phyloP scores from a whole-genome alignment of 345 rosid species.

The Pistacia atlantica region DNA sequence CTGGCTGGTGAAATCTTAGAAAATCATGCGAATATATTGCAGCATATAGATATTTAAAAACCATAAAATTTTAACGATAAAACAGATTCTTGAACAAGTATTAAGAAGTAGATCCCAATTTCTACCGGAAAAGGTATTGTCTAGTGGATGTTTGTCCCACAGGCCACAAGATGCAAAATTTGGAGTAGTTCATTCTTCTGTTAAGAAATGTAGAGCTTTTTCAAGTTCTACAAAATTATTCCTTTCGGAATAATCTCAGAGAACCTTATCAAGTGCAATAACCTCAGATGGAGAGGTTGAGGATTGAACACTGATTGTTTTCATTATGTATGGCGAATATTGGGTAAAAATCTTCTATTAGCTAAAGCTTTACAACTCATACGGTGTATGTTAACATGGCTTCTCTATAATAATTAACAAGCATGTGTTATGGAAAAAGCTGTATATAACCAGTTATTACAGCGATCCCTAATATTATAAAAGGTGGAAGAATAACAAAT shows the following conservation, averaged over 20 bases:
- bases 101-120: slow-evolving; percentile 2
- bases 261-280: not conserved
- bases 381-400: not conserved
- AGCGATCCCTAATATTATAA: slow-evolving; percentile 72
- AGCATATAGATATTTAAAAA: not conserved
- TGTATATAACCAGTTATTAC: slow-evolving; percentile 84
- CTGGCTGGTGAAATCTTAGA: not conserved
- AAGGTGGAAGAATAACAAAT: slow-evolving; percentile 79
- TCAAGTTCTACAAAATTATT: not conserved
- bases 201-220: not conserved
- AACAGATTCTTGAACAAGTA: not conserved
- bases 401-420: not conserved
- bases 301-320: not conserved
- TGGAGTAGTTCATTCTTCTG: not conserved
- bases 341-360: not conserved
- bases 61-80: not conserved
- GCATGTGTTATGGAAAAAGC: slow-evolving; percentile 66
- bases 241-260: not conserved
- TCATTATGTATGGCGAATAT: not conserved
- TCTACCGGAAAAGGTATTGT: not conserved
- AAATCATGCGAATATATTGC: not conserved
- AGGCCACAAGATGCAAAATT: not conserved
- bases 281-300: not conserved
- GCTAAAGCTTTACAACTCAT: not conserved
- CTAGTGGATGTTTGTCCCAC: not conserved